Conservation (phyloP, 192 early-diverging fungal genomes). For the Tieghemiomyces parasiticus region DNA sequence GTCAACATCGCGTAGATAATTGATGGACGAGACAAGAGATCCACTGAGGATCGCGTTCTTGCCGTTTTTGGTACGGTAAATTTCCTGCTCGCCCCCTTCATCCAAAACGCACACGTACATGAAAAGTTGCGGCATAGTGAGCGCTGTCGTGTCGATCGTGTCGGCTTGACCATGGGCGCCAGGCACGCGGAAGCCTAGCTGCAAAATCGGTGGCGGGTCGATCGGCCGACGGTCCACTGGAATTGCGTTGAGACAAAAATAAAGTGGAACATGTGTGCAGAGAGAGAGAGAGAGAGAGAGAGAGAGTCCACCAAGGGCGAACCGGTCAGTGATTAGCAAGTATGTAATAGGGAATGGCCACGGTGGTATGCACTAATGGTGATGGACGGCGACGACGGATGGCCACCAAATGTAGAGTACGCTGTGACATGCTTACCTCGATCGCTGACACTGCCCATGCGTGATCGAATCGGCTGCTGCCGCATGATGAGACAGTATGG, state of each 20-base stretch:
- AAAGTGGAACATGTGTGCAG: too few relatives aligned
- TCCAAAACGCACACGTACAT: slow-evolving; percentile 83
- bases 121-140: slow-evolving; percentile 76
- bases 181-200: background rate
- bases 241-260: too few relatives aligned
- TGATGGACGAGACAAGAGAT: slow-evolving; percentile 79
- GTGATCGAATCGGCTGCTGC: slow-evolving; percentile 1
- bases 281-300: too few relatives aligned
- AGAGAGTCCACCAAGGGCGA: too few relatives aligned
- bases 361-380: too few relatives aligned
- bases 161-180: slow-evolving; percentile 2
- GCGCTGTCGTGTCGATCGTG: slow-evolving; percentile 14
- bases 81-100: slow-evolving; percentile 48
- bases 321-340: too few relatives aligned
- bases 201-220: slow-evolving; percentile 3
- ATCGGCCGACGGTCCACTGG: slow-evolving; percentile 2
- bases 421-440: too few relatives aligned
- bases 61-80: slow-evolving; percentile 72
- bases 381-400: too few relatives aligned
- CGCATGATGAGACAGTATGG: background rate
- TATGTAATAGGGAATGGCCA: too few relatives aligned
- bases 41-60: slow-evolving; percentile 65
- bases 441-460: slow-evolving; percentile 7
- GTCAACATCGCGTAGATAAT: slow-evolving; percentile 75
- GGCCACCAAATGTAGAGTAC: too few relatives aligned